These are phyloP conservation scores for Coniochaeta sp. DNA, from an alignment of 2,329 filamentous ascomycete genomes.

Conservation along the genomic window DNA sequence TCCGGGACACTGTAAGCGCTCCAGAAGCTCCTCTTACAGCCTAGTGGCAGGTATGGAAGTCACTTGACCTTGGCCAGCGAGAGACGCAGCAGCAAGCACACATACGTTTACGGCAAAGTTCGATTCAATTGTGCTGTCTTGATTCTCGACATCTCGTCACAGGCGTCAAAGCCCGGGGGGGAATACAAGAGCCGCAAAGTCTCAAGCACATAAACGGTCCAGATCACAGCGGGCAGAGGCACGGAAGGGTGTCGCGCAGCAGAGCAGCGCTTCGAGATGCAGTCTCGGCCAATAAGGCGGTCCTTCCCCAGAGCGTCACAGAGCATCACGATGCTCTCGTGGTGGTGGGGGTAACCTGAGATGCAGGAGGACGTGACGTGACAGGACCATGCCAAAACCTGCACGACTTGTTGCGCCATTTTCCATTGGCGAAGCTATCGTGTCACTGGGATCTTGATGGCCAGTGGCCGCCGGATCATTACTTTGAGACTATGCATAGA, in stretches of 20 bases:
- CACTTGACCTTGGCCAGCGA: not conserved
- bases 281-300: not conserved
- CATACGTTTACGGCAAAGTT: not conserved
- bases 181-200: not conserved
- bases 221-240: not conserved
- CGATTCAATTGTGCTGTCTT: not conserved
- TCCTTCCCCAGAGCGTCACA: not conserved
- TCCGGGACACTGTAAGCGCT: not conserved
- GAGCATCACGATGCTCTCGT: not conserved
- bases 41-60: not conserved
- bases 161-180: not conserved
- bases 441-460: not conserved
- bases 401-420: not conserved
- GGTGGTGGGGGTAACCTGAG: not conserved
- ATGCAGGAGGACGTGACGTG: not conserved
- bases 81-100: not conserved
- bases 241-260: not conserved
- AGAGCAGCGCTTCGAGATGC: not conserved
- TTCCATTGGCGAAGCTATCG: not conserved
- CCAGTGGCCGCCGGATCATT: not conserved
- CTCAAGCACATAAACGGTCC: not conserved
- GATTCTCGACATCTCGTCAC: not conserved
- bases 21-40: not conserved
- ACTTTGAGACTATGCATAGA: not conserved
- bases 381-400: not conserved